These are phyloP conservation scores for Penicillium samsonianum DNA, from an alignment of 495 filamentous ascomycete species.

Conservation along the genomic window DNA sequence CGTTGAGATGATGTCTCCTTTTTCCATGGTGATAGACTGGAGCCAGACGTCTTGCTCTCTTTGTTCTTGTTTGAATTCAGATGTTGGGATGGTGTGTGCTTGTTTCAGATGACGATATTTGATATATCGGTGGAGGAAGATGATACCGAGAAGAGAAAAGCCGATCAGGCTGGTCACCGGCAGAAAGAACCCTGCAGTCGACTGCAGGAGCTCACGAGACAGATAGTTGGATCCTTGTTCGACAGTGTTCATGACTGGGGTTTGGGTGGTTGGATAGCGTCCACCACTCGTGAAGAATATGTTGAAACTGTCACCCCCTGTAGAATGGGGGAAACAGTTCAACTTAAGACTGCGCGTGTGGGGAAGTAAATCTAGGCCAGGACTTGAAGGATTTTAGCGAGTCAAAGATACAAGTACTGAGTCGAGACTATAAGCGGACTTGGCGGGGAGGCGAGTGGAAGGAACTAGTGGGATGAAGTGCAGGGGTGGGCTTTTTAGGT, in stretches of 20 bases:
- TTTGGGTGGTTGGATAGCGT: conserved; percentile 5
- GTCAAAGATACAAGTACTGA: neutral
- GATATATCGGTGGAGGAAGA: conserved; percentile 2
- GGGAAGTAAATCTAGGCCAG: neutral
- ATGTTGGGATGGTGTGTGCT: too few relatives aligned
- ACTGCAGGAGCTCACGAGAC: neutral
- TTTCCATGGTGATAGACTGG: conserved; percentile 24
- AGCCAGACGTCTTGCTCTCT: neutral
- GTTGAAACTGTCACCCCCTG: conserved; percentile 8
- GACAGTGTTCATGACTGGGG: neutral
- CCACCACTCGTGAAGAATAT: neutral
- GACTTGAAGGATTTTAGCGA: neutral
- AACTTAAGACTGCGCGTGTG: conserved; percentile 8
- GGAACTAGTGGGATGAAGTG: conserved; percentile 2
- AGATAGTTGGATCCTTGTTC: neutral
- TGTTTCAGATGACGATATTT: neutral
- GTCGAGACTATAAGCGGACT: conserved; percentile 1
- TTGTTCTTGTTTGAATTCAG: neutral
- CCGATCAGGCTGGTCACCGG: neutral
- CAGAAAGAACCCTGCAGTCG: neutral
- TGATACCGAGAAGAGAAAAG: conserved; percentile 2
- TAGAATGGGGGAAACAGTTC: conserved; percentile 3
- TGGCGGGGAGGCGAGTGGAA: conserved; percentile 5
- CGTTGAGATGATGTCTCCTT: conserved; percentile 7
- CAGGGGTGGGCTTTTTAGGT: conserved; percentile 1